Evolutionary conservation across 2,329 filamentous ascomycete species (phyloP).

Genomic region (Paraphaeosphaeria minitans): DNA sequence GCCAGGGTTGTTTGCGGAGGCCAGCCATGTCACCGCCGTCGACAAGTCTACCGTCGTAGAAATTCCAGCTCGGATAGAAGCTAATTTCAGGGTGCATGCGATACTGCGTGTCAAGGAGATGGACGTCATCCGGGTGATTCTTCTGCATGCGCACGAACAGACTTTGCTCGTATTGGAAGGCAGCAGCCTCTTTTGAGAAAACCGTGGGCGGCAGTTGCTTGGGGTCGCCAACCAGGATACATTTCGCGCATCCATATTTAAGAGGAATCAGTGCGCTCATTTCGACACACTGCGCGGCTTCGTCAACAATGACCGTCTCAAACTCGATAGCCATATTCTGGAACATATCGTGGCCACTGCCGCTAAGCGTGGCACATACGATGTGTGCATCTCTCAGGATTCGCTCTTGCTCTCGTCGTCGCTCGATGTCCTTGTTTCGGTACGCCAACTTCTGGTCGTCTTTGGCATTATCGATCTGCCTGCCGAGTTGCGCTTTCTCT

Average conservation of each 20-base stretch:
- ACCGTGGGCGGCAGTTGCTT: constrained; percentile 97
- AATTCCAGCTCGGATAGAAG: constrained; percentile 83
- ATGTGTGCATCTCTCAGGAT: constrained; percentile 91
- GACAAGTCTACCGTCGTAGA: constrained; percentile 86
- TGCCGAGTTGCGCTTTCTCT: constrained; percentile 75
- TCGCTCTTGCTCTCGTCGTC: constrained; percentile 84
- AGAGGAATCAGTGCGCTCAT: constrained; percentile 94
- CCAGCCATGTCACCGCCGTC: constrained; percentile 84
- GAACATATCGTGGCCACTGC: constrained; percentile 97
- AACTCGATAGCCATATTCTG: constrained; percentile 93
- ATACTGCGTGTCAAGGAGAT: constrained; percentile 96
- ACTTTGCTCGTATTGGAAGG: constrained; percentile 96
- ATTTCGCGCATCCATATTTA: constrained; percentile 96
- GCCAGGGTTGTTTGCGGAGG: constrained; percentile 82
- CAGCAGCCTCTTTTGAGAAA: constrained; percentile 87
- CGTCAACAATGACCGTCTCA: constrained; percentile 97
- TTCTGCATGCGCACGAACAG: constrained; percentile 98
- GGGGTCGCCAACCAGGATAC: constrained; percentile 94
- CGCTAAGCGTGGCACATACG: constrained; percentile 92
- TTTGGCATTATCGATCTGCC: constrained; percentile 83
- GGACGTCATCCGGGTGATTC: constrained; percentile 85
- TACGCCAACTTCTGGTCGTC: constrained; percentile 81
- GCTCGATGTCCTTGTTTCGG: constrained; percentile 83
- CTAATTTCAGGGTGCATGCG: constrained; percentile 99
- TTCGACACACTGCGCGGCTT: constrained; percentile 97